Evolutionary conservation across 192 early-diverging fungal species (phyloP), one percentile per base, ranked within the genome.

Genomic region (Lunasporangiospora selenospora): DNA sequence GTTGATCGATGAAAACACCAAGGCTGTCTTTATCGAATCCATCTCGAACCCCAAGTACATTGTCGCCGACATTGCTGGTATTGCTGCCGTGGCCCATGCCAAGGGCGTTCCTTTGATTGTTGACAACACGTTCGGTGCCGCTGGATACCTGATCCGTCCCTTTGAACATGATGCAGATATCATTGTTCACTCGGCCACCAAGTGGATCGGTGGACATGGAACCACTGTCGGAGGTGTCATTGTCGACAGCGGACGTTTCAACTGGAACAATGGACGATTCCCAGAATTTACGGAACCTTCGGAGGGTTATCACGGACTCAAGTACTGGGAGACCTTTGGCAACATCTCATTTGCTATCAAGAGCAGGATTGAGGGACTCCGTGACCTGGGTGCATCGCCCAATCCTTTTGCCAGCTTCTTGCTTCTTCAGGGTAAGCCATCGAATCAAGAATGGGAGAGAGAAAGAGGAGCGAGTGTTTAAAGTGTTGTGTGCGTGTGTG

Each of bases 121-220:
- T 24, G 96, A 98, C 82, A 98, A 98, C 83, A 98, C 96, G 0
- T 98, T 96, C 75, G 96, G 96, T 57, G 91, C 92, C 51, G 95
- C 92, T 48, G 92, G 90, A 15, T 94, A 90, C 75, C 66, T 92
- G 37, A 76, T 86, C 29, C 84, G 85, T n/a, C 96, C 96, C 7
- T 89, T 98, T 55, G 89, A 93, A 36, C 88, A 95, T 75, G 95
- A 94, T 59, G 96, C 96, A n/a, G 93, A 98, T 79, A 98, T 98
- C 71, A 88, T 98, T 62, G 89, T 93, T 16, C 89, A 90, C 48
- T 94, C 92, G 33, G 94, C 96, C 16, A 98, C 95, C 32, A 98
- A 98, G 81, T 98, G 96, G 96, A 89, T 91, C 38, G 85, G 87
- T 21, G 85, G 96, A 16, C 96, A 98, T 76, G 96, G 96, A 36